Base-by-base conservation (phyloP, 352 stramenopile species). In the Pythium scleroteichum region DNA sequence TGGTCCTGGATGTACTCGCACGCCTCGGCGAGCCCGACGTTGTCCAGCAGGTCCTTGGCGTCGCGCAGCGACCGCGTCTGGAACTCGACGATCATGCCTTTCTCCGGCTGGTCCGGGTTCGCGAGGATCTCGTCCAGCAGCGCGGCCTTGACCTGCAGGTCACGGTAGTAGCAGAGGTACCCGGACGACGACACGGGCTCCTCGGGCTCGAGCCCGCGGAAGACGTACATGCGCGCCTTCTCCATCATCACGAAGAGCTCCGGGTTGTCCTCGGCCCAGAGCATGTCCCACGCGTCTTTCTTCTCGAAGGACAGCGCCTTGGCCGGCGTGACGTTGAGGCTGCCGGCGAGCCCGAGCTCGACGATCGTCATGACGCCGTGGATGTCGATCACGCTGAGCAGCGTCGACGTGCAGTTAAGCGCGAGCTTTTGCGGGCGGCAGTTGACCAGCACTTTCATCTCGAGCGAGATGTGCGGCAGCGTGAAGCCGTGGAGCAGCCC, bases 221-320 rank as follows among this genome's bases (percentile, higher is more conserved):
- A 96, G 8, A 98, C 78, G 48, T 95, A 92, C 79, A 98, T 92
- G 24, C 89, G 78, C 9, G 87, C 94, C 68, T 98, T 98, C 57
- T 98, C 92, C 81, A 94, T 94, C 66, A 97, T 87, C 32, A 95
- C 92, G 58, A 98, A 96, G 14, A 97, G 66, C 49, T 97, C 84
- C 4, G 92, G 87, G 65, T 97, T 96, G 71, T 98, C 92, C 14
- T 96, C 82, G 16, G 90, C 83, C 92, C 92, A 98, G 32, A 88
- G 62, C 55, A 98, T 89, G 53, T 97, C 92, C 92, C 92, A 98
- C 4, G 82, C 74, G 64, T 98, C 92, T 29, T 92, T 94, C 64
- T 91, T 91, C 67, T 94, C 85, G 46, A 92, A 94, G 46, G 62
- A 53, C 1, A 92, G 64, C 77, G 87, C 88, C 54, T 90, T 91